Evolutionary conservation across 345 rosid genomes (phyloP).

Genomic region (Hirschfeldia incana): DNA sequence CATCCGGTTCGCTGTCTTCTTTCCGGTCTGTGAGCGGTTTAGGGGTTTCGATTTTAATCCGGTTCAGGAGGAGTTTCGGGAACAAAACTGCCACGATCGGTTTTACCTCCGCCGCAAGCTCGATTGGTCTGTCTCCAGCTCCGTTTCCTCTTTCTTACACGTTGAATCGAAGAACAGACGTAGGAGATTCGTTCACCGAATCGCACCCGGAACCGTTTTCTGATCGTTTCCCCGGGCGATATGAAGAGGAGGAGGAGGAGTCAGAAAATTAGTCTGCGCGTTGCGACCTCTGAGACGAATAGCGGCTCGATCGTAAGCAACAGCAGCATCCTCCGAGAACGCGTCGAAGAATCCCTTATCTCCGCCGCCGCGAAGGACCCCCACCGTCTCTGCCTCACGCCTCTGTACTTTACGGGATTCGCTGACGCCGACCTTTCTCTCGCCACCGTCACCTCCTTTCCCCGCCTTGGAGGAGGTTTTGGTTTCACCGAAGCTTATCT

Average conservation of each 20-base stretch:
- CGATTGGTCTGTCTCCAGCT: conserved; percentile 8
- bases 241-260: conserved; percentile 37
- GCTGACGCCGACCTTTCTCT: neutral
- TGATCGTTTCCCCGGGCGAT: conserved; percentile 22
- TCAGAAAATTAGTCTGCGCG: conserved; percentile 55
- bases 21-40: neutral
- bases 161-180: conserved; percentile 74
- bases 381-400: conserved; percentile 85
- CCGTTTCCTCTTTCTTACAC: conserved; percentile 27
- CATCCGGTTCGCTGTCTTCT: conserved; percentile 14
- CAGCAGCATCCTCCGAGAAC: conserved; percentile 81
- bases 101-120: neutral
- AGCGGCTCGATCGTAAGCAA: conserved; percentile 69
- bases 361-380: conserved; percentile 84
- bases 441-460: neutral
- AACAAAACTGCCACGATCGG: neutral
- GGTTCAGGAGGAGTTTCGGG: conserved; percentile 44
- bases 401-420: conserved; percentile 25
- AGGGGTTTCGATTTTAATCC: conserved; percentile 39
- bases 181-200: conserved; percentile 60
- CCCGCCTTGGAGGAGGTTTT: neutral
- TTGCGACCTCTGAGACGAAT: conserved; percentile 56
- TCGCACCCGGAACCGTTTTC: conserved; percentile 44
- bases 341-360: conserved; percentile 80
- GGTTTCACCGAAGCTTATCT: conserved; percentile 15